phyloP scores from a whole-genome alignment of 768 basidiomycete species.

The Gymnopilus junonius region DNA sequence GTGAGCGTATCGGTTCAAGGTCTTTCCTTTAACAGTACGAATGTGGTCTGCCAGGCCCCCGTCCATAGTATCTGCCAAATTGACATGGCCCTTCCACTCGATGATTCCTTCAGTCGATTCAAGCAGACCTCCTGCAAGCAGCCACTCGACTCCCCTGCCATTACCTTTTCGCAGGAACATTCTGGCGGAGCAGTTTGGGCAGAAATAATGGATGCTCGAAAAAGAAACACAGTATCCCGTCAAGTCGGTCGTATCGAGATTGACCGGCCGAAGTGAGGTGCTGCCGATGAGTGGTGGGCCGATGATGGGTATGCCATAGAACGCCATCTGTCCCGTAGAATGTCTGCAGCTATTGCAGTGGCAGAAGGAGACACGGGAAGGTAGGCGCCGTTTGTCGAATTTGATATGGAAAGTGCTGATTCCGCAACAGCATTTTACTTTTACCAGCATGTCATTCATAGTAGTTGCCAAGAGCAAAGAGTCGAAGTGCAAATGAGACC shows the following conservation, averaged over 20 bases:
- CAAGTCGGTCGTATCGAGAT: constrained; percentile 14
- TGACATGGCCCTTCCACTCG: constrained; percentile 26
- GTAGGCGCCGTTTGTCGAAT: constrained; percentile 25
- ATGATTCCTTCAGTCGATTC: constrained; percentile 28
- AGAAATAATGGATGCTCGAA: constrained; percentile 30
- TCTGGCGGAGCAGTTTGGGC: constrained; percentile 31
- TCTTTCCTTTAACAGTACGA: constrained; percentile 16
- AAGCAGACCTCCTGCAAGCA: constrained; percentile 29
- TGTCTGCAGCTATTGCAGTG: constrained; percentile 37
- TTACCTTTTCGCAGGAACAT: constrained; percentile 18
- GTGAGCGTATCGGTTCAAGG: constrained; percentile 24
- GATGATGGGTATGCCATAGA: constrained; percentile 23
- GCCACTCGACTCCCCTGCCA: constrained; percentile 19
- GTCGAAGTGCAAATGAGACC: not conserved
- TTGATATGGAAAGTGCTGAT: constrained; percentile 28
- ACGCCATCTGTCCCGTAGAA: constrained; percentile 31
- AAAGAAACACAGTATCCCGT: constrained; percentile 26
- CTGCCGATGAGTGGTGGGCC: constrained; percentile 22
- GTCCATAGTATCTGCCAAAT: constrained; percentile 33
- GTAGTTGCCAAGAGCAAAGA: not conserved
- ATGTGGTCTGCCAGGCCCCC: constrained; percentile 36
- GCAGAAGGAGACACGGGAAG: constrained; percentile 25
- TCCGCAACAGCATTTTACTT: constrained; percentile 31
- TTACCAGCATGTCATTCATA: constrained; percentile 19
- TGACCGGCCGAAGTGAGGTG: constrained; percentile 2